Evolutionary conservation across 108 stramenopile genomes (phyloP).

Genomic region (Hondaea fermentalgiana): DNA sequence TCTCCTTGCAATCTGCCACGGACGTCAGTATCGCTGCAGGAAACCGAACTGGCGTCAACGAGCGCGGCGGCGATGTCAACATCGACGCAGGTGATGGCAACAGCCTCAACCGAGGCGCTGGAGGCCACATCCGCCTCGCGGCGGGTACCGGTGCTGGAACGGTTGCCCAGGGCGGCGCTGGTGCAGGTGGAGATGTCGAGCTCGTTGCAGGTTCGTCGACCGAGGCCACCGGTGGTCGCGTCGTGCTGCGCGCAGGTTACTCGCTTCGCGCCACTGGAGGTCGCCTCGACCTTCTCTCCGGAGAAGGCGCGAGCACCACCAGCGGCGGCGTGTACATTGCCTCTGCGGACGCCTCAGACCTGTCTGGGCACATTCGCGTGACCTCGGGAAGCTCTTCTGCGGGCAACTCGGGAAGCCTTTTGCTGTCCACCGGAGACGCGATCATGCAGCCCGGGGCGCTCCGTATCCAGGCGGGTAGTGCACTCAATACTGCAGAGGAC

Average conservation of each 20-base stretch:
- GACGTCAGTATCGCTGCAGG: slow-evolving; percentile 25
- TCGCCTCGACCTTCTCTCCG: neutral
- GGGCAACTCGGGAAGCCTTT: neutral
- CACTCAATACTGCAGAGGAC: neutral
- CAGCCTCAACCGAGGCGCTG: slow-evolving; percentile 39
- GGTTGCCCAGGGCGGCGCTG: slow-evolving; percentile 38
- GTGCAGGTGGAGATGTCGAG: slow-evolving; percentile 32
- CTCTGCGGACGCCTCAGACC: slow-evolving; percentile 18
- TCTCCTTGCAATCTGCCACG: slow-evolving; percentile 35
- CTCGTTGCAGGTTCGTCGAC: slow-evolving; percentile 31
- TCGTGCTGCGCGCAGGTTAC: neutral
- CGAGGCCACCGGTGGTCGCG: slow-evolving; percentile 32
- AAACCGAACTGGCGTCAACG: slow-evolving; percentile 19
- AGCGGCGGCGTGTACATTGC: slow-evolving; percentile 23
- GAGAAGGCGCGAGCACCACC: neutral
- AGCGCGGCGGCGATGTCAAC: slow-evolving; percentile 24
- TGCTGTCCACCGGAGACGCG: neutral
- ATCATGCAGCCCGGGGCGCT: neutral
- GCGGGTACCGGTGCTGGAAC: slow-evolving; percentile 37
- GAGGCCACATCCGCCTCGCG: slow-evolving; percentile 26
- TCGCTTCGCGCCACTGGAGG: slow-evolving; percentile 8
- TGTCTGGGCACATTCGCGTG: slow-evolving; percentile 21
- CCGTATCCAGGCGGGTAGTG: neutral
- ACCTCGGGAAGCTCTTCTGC: slow-evolving; percentile 12
- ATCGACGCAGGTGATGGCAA: slow-evolving; percentile 36